A percentile compares a stretch with the other conserved stretches of the same genome.
Evolutionary conservation across 495 filamentous ascomycete species (phyloP).

Genomic region (Penicillium macrosclerotiorum): DNA sequence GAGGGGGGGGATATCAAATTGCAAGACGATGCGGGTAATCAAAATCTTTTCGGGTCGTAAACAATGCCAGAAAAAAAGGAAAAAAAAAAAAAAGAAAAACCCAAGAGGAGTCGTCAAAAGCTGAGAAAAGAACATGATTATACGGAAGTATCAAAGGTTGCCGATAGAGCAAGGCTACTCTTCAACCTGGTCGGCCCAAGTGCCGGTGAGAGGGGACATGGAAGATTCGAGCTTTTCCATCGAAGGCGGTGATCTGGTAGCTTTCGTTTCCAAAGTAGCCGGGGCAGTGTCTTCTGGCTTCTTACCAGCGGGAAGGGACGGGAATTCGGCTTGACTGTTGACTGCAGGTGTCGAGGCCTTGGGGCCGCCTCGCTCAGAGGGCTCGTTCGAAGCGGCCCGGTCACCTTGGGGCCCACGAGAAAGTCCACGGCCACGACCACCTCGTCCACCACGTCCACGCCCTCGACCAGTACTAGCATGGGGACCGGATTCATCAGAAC

Average conservation of each 20-base stretch:
- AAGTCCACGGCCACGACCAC: slow-evolving; percentile 34
- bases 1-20: slow-evolving; percentile 20
- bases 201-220: slow-evolving; percentile 26
- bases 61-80: slow-evolving; percentile 9
- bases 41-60: slow-evolving; percentile 14
- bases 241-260: slow-evolving; percentile 6
- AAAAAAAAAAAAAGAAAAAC: too few species aligned
- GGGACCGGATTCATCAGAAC: slow-evolving; percentile 8
- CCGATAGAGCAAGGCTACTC: slow-evolving; percentile 11
- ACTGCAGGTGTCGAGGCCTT: slow-evolving; percentile 21
- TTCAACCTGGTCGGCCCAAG: slow-evolving; percentile 42
- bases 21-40: slow-evolving; percentile 1
- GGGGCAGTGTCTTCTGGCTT: slow-evolving; percentile 2
- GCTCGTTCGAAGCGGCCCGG: slow-evolving; percentile 16
- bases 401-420: slow-evolving; percentile 31
- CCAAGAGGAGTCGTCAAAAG: slow-evolving; percentile 6
- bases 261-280: slow-evolving; percentile 4
- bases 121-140: not conserved
- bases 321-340: slow-evolving; percentile 40
- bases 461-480: slow-evolving; percentile 14
- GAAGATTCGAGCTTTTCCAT: slow-evolving; percentile 27
- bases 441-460: slow-evolving; percentile 27
- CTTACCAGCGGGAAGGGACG: slow-evolving; percentile 38
- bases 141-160: not conserved
- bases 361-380: slow-evolving; percentile 14